A percentile compares a stretch with the other conserved stretches of the same genome.
phyloP scores from a whole-genome alignment of 352 stramenopile genomes.

The Phytophthora lateralis region DNA sequence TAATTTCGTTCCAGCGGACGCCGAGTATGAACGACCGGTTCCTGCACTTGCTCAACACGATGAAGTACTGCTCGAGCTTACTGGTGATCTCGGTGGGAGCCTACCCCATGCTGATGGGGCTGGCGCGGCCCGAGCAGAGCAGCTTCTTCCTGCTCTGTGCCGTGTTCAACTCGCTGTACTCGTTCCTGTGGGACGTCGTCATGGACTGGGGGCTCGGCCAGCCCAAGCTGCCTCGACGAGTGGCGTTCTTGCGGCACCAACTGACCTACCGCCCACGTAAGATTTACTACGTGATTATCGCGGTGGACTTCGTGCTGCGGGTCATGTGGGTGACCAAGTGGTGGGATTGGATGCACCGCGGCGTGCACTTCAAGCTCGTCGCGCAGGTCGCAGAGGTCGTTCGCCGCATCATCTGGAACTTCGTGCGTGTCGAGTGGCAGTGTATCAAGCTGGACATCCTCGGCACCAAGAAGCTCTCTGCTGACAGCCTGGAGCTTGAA shows the following conservation, averaged over 20 bases:
- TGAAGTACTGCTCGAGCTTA: slow-evolving; percentile 87
- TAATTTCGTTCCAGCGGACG: slow-evolving; percentile 84
- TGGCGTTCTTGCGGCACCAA: slow-evolving; percentile 67
- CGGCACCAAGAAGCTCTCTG: slow-evolving; percentile 62
- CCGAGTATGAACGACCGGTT: slow-evolving; percentile 73
- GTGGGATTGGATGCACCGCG: slow-evolving; percentile 79
- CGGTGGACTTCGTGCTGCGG: slow-evolving; percentile 92
- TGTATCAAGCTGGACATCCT: slow-evolving; percentile 83
- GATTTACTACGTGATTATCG: slow-evolving; percentile 94
- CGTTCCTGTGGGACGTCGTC: slow-evolving; percentile 97
- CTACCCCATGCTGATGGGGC: slow-evolving; percentile 72
- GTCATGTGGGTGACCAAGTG: slow-evolving; percentile 95
- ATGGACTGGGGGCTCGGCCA: slow-evolving; percentile 97
- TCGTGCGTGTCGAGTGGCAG: slow-evolving; percentile 93
- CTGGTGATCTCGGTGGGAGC: slow-evolving; percentile 80
- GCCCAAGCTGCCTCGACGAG: slow-evolving; percentile 47
- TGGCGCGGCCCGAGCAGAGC: slow-evolving; percentile 53
- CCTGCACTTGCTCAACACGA: slow-evolving; percentile 83
- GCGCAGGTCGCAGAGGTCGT: slow-evolving; percentile 92
- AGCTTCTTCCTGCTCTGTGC: slow-evolving; percentile 80
- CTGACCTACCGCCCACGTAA: slow-evolving; percentile 60
- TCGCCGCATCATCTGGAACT: slow-evolving; percentile 93
- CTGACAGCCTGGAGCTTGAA: slow-evolving; percentile 51
- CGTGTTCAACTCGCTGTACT: slow-evolving; percentile 95
- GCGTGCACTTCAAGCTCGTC: slow-evolving; percentile 83